These are phyloP conservation scores for Geotrichum australiense DNA, from an alignment of 1,139 yeast species.

Conservation along the genomic window DNA sequence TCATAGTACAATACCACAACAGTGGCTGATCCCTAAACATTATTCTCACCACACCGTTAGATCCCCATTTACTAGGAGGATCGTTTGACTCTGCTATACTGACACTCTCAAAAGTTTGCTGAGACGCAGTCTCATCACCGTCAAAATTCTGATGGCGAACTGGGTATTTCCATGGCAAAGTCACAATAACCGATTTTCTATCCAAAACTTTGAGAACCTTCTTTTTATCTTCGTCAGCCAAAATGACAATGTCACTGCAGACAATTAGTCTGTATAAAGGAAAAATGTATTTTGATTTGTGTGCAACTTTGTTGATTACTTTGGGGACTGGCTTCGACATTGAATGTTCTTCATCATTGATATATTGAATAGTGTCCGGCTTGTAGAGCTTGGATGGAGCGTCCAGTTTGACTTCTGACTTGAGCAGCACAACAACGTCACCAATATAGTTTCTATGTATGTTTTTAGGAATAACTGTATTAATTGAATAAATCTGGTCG, in stretches of 20 bases:
- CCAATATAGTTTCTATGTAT: slow-evolving; percentile 13
- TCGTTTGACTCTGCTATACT: slow-evolving; percentile 5
- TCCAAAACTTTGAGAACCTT: slow-evolving; percentile 12
- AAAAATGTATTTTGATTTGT: slow-evolving; percentile 11
- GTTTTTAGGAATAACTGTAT: background rate
- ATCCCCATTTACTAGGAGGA: slow-evolving; percentile 4
- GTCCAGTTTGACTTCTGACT: slow-evolving; percentile 12
- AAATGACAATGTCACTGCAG: slow-evolving; percentile 14
- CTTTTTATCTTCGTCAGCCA: slow-evolving; percentile 17
- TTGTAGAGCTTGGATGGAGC: slow-evolving; percentile 8
- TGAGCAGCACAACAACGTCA: slow-evolving; percentile 14
- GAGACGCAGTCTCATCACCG: background rate
- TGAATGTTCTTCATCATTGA: background rate
- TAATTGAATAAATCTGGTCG: slow-evolving; percentile 11
- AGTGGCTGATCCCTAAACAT: slow-evolving; percentile 15
- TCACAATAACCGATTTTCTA: slow-evolving; percentile 10
- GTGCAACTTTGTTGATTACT: slow-evolving; percentile 8
- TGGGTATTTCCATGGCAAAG: slow-evolving; percentile 17
- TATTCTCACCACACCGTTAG: slow-evolving; percentile 8
- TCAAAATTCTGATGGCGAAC: slow-evolving; percentile 6
- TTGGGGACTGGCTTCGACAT: slow-evolving; percentile 16
- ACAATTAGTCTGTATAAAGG: slow-evolving; percentile 14
- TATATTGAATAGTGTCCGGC: slow-evolving; percentile 16
- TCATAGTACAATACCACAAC: slow-evolving; percentile 14
- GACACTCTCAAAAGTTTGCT: slow-evolving; percentile 2